phyloP scores from a whole-genome alignment of 495 filamentous ascomycete genomes.

The Trichocladium antarcticum region DNA sequence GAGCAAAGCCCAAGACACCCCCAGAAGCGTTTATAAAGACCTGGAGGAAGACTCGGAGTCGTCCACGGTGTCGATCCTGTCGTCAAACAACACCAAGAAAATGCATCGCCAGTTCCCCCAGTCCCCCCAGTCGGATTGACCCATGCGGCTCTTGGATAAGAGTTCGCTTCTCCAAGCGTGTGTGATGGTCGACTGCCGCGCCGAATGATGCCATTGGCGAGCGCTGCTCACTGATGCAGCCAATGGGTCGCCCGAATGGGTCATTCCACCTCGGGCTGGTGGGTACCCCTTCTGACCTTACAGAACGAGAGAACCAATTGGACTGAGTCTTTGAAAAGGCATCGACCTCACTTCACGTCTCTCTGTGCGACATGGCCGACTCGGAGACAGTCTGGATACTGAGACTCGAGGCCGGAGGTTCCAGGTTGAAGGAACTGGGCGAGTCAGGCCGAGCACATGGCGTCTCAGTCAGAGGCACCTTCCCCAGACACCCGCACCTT shows the following conservation, averaged over 20 bases:
- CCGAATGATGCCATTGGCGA: conserved; percentile 24
- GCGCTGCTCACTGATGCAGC: conserved; percentile 13
- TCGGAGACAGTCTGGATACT: neutral
- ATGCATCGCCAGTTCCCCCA: neutral
- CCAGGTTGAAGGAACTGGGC: no score
- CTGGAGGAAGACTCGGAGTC: neutral
- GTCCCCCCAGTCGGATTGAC: neutral
- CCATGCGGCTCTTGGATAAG: conserved; percentile 21
- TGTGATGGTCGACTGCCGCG: conserved; percentile 17
- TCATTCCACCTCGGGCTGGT: conserved; percentile 16
- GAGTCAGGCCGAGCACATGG: neutral
- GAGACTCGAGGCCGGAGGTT: no score
- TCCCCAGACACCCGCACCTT: conserved; percentile 23
- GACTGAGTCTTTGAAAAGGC: conserved; percentile 13
- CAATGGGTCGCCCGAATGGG: conserved; percentile 26
- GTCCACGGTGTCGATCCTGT: neutral
- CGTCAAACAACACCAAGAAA: neutral
- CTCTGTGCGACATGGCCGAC: conserved; percentile 2
- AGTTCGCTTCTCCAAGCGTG: conserved; percentile 11
- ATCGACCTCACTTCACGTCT: conserved; percentile 9
- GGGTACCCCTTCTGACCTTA: conserved; percentile 6
- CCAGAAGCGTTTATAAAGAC: conserved; percentile 21
- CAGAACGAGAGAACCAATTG: conserved; percentile 15
- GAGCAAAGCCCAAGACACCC: conserved; percentile 15
- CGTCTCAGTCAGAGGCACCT: neutral